Evolutionary conservation across 106 monocot genomes (phyloP), one percentile per base, ranked within the genome.

Genomic region (Allium cepa): DNA sequence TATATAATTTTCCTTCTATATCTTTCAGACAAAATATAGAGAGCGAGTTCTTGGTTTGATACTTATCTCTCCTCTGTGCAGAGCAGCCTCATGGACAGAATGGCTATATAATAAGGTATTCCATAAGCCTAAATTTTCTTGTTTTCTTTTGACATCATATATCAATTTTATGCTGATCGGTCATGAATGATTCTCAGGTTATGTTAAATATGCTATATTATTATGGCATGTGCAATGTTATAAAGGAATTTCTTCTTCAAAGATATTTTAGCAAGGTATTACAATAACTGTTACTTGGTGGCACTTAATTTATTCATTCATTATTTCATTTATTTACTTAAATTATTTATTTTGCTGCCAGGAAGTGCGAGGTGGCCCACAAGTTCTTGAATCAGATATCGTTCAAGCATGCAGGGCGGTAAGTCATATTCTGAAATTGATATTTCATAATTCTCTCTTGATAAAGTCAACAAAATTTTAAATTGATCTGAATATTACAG

Each of bases 201-300:
- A 75, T 93, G 76, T 77, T 71, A 3, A 93, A 85, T 83, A 72
- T 93, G 59, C 68, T 93, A 45, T 85, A 93, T 59, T 93, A 78
- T 56, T 93, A 93, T 76, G 92, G 92, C 36, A 88, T 93, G 81
- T 83, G 85, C 72, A 79, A 81, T 26, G 68, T 88, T 69, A 61
- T 81, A 11, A 83, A 88, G 59, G 88, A 88, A n/a, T 79, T 64
- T 52, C 69, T 93, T 46, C 83, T 88, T 63, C 88, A 88, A 58
- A 78, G 92, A n/a, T 93, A 93, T 57, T 93, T 93, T 48, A 85
- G 92, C 62, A 93, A 93, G 88, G 92, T 91, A 71, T 66, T 11
- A 16, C 48, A 16, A 56, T 36, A 28, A 46, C 36, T 36, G 36
- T 36, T 36, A 36, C 36, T 36, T 36, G 36, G 36, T 36, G 36